Evolutionary conservation across 768 basidiomycete species (phyloP).

Genomic region (Coprinopsis strossmayeri): DNA sequence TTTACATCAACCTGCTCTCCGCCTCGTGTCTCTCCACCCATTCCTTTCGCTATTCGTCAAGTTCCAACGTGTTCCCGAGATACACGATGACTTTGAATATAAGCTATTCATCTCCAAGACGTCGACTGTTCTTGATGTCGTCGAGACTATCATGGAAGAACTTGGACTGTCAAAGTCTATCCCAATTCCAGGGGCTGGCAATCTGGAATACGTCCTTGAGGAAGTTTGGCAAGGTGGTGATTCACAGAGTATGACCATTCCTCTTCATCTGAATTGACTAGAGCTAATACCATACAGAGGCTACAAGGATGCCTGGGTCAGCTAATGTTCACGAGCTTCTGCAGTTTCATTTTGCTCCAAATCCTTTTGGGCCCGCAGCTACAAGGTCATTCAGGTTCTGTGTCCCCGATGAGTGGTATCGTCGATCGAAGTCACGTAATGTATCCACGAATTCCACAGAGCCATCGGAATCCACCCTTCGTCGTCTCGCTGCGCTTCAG

Average conservation of each 20-base stretch:
- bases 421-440: constrained; percentile 54
- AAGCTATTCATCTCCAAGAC: constrained; percentile 56
- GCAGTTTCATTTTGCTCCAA: constrained; percentile 30
- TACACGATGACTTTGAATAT: constrained; percentile 67
- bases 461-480: constrained; percentile 47
- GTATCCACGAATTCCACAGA: constrained; percentile 36
- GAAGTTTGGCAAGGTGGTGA: constrained; percentile 53
- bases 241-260: constrained; percentile 42
- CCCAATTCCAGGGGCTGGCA: constrained; percentile 61
- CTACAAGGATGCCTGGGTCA: constrained; percentile 36
- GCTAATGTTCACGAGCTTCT: constrained; percentile 38
- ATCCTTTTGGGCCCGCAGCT: constrained; percentile 35
- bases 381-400: constrained; percentile 52
- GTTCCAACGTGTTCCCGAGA: constrained; percentile 68
- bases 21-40: constrained; percentile 67
- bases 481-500: constrained; percentile 41
- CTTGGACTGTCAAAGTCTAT: constrained; percentile 63
- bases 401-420: constrained; percentile 78
- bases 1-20: constrained; percentile 57
- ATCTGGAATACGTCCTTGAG: constrained; percentile 69
- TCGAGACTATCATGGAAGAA: constrained; percentile 48
- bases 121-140: constrained; percentile 48
- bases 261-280: constrained; percentile 9
- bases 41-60: constrained; percentile 43
- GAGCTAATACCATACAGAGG: constrained; percentile 23